phyloP scores from a whole-genome alignment of 2,329 filamentous ascomycete species.

The Alternaria tenuissima region DNA sequence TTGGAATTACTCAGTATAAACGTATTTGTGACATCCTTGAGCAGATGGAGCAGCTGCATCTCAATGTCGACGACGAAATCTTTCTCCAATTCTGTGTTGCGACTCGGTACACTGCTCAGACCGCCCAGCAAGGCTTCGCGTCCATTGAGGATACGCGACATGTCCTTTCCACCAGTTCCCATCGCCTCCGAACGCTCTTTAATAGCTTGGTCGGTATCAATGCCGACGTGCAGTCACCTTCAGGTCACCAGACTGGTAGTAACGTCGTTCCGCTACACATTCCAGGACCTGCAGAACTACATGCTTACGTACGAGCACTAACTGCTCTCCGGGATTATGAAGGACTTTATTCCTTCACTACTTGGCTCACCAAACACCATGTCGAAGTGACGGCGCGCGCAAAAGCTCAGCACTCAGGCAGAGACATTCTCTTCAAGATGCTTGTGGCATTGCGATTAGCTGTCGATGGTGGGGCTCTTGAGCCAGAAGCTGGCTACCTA shows the following conservation, averaged over 20 bases:
- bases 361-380: constrained; percentile 62
- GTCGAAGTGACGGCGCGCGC: constrained; percentile 39
- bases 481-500: constrained; percentile 1
- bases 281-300: constrained; percentile 59
- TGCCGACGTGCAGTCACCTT: constrained; percentile 18
- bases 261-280: constrained; percentile 50
- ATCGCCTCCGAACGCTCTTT: constrained; percentile 38
- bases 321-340: constrained; percentile 67
- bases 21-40: constrained; percentile 36
- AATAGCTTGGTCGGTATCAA: constrained; percentile 33
- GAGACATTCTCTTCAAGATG: constrained; percentile 39
- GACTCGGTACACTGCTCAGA: constrained; percentile 40
- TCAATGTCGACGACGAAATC: constrained; percentile 46
- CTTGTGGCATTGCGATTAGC: constrained; percentile 54
- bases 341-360: constrained; percentile 65
- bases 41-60: constrained; percentile 35
- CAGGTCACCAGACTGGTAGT: neutral
- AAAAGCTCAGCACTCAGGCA: constrained; percentile 35
- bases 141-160: constrained; percentile 18
- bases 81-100: constrained; percentile 47
- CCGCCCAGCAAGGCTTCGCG: constrained; percentile 20
- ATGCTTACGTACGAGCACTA: constrained; percentile 70
- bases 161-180: constrained; percentile 27
- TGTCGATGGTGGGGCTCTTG: constrained; percentile 44
- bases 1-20: constrained; percentile 29